These are phyloP conservation scores for Penicillium cataractarum DNA, from an alignment of 495 filamentous ascomycete genomes.

Conservation along the genomic window DNA sequence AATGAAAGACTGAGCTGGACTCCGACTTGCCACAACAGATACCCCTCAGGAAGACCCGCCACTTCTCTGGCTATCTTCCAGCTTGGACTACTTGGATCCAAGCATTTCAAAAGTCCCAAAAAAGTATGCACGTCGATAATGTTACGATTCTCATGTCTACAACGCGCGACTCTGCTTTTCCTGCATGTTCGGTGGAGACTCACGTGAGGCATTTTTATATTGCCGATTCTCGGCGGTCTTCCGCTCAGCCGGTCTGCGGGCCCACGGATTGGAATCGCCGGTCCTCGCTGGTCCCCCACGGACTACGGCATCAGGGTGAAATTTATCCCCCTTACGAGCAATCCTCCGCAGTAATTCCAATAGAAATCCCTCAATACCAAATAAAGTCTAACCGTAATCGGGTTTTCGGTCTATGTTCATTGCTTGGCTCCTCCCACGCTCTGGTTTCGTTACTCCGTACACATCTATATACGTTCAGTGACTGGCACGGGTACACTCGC, in stretches of 20 bases:
- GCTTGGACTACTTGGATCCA: conserved; percentile 5
- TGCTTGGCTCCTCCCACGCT: conserved; percentile 12
- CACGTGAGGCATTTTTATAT: conserved; percentile 32
- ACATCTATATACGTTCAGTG: conserved; percentile 1
- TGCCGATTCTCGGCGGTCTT: conserved; percentile 41
- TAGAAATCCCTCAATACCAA: conserved; percentile 41
- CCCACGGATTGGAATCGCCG: conserved; percentile 33
- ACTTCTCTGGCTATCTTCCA: neutral
- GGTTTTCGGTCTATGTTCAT: conserved; percentile 26
- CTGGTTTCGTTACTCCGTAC: neutral
- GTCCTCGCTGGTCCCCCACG: conserved; percentile 31
- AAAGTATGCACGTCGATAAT: conserved; percentile 15
- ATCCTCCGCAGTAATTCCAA: conserved; percentile 31
- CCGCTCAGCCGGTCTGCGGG: conserved; percentile 39
- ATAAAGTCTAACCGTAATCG: conserved; percentile 31
- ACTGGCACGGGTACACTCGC: conserved; percentile 1
- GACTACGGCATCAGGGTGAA: conserved; percentile 22
- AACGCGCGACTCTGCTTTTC: conserved; percentile 6
- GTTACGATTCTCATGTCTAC: conserved; percentile 12
- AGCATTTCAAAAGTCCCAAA: conserved; percentile 3
- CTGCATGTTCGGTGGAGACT: conserved; percentile 22
- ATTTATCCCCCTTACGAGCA: conserved; percentile 37
- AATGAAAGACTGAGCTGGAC: conserved; percentile 39
- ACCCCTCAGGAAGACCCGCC: neutral
- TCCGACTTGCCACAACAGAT: neutral